Conservation (phyloP, 2,329 filamentous ascomycete genomes). For the Fusarium avenaceum region DNA sequence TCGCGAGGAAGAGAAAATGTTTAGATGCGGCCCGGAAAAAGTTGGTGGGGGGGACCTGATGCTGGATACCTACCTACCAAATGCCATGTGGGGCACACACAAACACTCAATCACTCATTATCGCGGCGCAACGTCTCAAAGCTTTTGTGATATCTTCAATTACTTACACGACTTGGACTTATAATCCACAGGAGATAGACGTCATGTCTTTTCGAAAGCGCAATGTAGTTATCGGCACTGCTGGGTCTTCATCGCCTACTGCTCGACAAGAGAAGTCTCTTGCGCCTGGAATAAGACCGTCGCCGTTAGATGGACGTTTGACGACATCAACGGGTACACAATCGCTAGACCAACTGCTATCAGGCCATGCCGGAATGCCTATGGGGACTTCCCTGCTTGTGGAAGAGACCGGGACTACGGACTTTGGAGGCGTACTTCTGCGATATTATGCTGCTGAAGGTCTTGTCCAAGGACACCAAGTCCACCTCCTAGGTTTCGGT, state of each 20-base stretch:
- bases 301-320: slow-evolving; percentile 85
- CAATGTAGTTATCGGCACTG: slow-evolving; percentile 64
- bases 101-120: slow-evolving; percentile 4
- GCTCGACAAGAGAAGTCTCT: slow-evolving; percentile 55
- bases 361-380: slow-evolving; percentile 86
- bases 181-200: neutral
- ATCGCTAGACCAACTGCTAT: slow-evolving; percentile 86
- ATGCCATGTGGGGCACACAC: slow-evolving; percentile 44
- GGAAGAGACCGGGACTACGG: slow-evolving; percentile 92
- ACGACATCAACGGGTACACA: slow-evolving; percentile 93
- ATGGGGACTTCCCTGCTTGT: slow-evolving; percentile 85
- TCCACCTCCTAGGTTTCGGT: slow-evolving; percentile 86
- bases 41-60: slow-evolving; percentile 38
- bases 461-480: slow-evolving; percentile 87
- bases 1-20: slow-evolving; percentile 43
- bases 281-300: slow-evolving; percentile 76
- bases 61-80: slow-evolving; percentile 30
- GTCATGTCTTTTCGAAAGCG: slow-evolving; percentile 71
- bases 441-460: slow-evolving; percentile 95
- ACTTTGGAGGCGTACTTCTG: slow-evolving; percentile 87
- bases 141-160: neutral
- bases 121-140: neutral
- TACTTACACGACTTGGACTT: neutral
- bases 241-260: slow-evolving; percentile 40
- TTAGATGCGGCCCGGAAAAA: slow-evolving; percentile 41